Evolutionary conservation across 345 rosid species (phyloP).

Genomic region (Rhodomyrtus tomentosa): DNA sequence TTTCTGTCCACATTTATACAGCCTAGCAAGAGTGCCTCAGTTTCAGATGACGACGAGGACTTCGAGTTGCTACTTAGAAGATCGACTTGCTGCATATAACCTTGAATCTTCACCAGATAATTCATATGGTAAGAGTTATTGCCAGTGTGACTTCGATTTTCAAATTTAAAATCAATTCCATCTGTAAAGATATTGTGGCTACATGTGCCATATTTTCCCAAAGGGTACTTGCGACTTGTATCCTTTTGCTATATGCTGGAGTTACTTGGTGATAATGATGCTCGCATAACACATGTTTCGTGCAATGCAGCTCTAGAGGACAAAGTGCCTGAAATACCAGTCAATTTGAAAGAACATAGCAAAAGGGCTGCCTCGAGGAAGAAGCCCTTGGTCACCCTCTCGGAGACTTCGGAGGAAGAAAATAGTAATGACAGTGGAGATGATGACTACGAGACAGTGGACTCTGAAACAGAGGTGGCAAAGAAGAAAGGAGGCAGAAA

Average conservation of each 20-base stretch:
- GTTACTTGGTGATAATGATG: neutral
- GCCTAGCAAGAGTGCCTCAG: neutral
- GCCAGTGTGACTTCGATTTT: neutral
- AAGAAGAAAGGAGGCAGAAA: slow-evolving; percentile 33
- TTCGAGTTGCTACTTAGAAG: slow-evolving; percentile 50
- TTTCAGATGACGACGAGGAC: slow-evolving; percentile 29
- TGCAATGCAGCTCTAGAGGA: slow-evolving; percentile 34
- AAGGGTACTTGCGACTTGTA: neutral
- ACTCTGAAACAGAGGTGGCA: neutral
- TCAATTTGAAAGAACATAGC: slow-evolving; percentile 19
- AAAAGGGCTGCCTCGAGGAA: slow-evolving; percentile 27
- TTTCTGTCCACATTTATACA: neutral
- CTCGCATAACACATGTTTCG: neutral
- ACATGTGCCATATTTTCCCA: neutral
- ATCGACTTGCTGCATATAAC: slow-evolving; percentile 57
- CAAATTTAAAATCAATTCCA: neutral
- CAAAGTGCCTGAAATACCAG: slow-evolving; percentile 24
- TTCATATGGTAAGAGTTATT: slow-evolving; percentile 31
- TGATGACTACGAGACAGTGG: slow-evolving; percentile 17
- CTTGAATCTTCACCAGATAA: slow-evolving; percentile 57
- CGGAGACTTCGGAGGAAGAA: slow-evolving; percentile 26
- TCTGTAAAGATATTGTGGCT: neutral
- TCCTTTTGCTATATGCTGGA: neutral
- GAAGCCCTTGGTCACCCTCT: slow-evolving; percentile 12
- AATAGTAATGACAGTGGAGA: slow-evolving; percentile 12